Base-by-base conservation (phyloP, 371 early-diverging fungal species). In the Apophysomyces elegans region DNA sequence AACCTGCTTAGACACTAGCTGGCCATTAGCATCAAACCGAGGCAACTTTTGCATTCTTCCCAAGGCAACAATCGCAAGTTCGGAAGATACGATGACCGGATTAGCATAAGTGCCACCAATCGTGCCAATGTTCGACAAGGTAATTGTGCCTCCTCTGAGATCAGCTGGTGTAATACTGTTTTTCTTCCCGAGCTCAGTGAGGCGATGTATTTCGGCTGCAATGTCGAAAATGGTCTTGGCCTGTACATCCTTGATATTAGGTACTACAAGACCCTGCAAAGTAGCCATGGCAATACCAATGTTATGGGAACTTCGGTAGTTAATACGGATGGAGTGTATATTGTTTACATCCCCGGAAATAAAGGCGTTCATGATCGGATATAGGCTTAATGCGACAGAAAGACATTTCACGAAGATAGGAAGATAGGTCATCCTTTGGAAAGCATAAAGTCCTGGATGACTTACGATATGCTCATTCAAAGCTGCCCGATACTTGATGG, bases 271-370 rank as follows among this genome's bases (percentile, higher is more conserved):
- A 4, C 99, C 99, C 44, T 88, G 85, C 8, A 96, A 94, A 8
- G 98, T 95, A 71, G 98, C 99, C 95, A 99, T 96, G 26, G 99
- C 99, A 45, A 99, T 77, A 61, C 96, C 96, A 68, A 99, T 92
- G 73, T 98, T 96, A 73, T 97, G 98, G 2, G 84, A 74, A 2
- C 81, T 74, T 39, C 95, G 87, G 75, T 91, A 96, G 59, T 79
- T 79, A 39, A 97, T 72, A 65, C 84, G 75, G 36, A 90, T 87
- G 7, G 76, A 73, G 12, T 70, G 75, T 14, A 79, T 68, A 65
- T 84, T 83, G 6, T 78, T 78, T 18, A 62, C 71, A 62, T 79
- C 76, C 9, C 68, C 73, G 3, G 88, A 56, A 1, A 98, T 61
- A 32, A 79, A 75, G 14, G 96, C 91, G 67, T 99, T 99, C 67